Percentiles rank a stretch among this genome's conserved stretches.
Evolutionary conservation across 768 basidiomycete genomes (phyloP).

Genomic region (Panaeolus cyanescens): DNA sequence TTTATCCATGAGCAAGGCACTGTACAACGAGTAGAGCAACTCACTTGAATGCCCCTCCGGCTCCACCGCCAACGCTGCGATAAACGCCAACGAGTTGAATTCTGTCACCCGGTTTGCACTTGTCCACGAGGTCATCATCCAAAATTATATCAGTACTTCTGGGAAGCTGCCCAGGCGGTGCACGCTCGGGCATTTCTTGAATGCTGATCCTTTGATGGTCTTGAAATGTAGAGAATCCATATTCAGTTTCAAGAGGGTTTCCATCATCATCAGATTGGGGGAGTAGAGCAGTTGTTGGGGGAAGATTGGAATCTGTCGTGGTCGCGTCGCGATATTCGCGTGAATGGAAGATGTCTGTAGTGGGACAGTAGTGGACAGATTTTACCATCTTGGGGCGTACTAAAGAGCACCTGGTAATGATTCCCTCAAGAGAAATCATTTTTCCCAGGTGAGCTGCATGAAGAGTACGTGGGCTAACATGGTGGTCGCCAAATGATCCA

Average conservation of each 20-base stretch:
- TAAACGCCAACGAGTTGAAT: slow-evolving; percentile 96
- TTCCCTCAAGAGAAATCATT: slow-evolving; percentile 97
- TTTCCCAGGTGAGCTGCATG: slow-evolving; percentile 87
- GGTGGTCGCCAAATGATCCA: slow-evolving; percentile 97
- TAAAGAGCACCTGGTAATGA: slow-evolving; percentile 96
- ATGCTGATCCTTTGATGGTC: slow-evolving; percentile 98
- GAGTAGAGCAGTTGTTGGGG: slow-evolving; percentile 83
- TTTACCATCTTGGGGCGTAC: slow-evolving; percentile 98
- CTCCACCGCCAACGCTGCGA: slow-evolving; percentile 90
- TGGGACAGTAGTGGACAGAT: slow-evolving; percentile 95
- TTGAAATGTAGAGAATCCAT: slow-evolving; percentile 86
- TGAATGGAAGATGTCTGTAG: slow-evolving; percentile 79
- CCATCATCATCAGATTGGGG: slow-evolving; percentile 94
- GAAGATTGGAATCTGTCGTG: slow-evolving; percentile 80
- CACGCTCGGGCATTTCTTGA: slow-evolving; percentile 99
- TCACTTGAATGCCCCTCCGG: slow-evolving; percentile 92
- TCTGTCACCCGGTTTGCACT: slow-evolving; percentile 96
- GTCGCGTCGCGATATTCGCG: slow-evolving; percentile 94
- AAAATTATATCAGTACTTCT: slow-evolving; percentile 94
- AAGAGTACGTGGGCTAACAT: slow-evolving; percentile 93
- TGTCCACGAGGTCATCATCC: slow-evolving; percentile 96
- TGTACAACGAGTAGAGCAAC: slow-evolving; percentile 21
- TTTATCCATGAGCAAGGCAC: slow-evolving; percentile 11
- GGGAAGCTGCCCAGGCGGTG: slow-evolving; percentile 95
- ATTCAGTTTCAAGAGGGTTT: slow-evolving; percentile 85